These are phyloP conservation scores for Wickerhamomyces kurtzmanii DNA, from an alignment of 805 yeast species.

Conservation along the genomic window DNA sequence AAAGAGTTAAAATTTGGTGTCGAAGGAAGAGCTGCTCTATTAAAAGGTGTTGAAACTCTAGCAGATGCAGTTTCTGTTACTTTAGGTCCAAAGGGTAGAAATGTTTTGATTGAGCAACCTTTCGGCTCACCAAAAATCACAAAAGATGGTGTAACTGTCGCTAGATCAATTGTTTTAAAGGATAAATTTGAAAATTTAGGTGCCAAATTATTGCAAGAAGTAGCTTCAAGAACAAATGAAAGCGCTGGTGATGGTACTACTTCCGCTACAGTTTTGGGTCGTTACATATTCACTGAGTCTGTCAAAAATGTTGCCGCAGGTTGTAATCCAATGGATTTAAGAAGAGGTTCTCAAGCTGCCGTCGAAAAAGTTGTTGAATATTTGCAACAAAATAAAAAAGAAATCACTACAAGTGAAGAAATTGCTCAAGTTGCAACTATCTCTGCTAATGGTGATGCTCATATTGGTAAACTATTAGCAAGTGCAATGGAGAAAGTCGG, in stretches of 20 bases:
- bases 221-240: slow-evolving; percentile 94
- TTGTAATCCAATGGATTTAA: slow-evolving; percentile 96
- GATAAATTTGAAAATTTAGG: slow-evolving; percentile 96
- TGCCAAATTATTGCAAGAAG: slow-evolving; percentile 91
- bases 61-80: slow-evolving; percentile 97
- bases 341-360: slow-evolving; percentile 96
- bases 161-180: slow-evolving; percentile 68
- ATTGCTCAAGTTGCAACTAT: slow-evolving; percentile 98
- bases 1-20: slow-evolving; percentile 95
- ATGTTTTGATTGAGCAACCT: slow-evolving; percentile 91
- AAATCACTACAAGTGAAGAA: slow-evolving; percentile 87
- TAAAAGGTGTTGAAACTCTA: slow-evolving; percentile 88
- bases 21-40: slow-evolving; percentile 90
- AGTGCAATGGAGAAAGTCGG: slow-evolving; percentile 98
- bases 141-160: slow-evolving; percentile 98
- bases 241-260: slow-evolving; percentile 99
- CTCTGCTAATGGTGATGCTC: slow-evolving; percentile 92
- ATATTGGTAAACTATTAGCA: slow-evolving; percentile 86
- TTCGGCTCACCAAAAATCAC: slow-evolving; percentile 97
- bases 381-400: slow-evolving; percentile 79
- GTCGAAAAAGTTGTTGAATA: slow-evolving; percentile 86
- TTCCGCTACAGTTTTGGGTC: slow-evolving; percentile 92
- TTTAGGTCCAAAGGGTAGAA: slow-evolving; percentile 96
- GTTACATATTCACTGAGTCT: slow-evolving; percentile 90
- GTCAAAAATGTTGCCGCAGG: slow-evolving; percentile 98